Conservation (phyloP, 2,329 filamentous ascomycete genomes). For the Cladosporium cucumerinum region DNA sequence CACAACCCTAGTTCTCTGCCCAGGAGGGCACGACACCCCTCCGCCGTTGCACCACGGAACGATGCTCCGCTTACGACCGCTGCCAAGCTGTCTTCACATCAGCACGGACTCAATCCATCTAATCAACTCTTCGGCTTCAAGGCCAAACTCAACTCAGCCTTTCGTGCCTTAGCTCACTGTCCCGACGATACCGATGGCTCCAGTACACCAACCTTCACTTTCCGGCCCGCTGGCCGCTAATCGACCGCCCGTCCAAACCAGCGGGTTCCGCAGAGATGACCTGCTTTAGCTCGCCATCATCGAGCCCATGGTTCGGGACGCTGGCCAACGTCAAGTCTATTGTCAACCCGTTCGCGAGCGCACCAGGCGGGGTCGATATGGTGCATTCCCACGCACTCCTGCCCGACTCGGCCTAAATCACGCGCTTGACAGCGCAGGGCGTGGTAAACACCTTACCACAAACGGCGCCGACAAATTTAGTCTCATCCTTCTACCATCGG, state of each 20-base stretch:
- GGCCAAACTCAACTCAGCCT: background rate
- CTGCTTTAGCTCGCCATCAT: conserved; percentile 2
- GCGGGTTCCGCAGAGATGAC: conserved; percentile 6
- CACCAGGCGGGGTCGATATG: background rate
- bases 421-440: background rate
- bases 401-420: background rate
- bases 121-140: background rate
- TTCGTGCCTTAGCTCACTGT: background rate
- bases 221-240: background rate
- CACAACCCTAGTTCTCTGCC: background rate
- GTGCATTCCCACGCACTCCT: background rate
- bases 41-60: background rate
- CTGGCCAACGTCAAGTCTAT: conserved; percentile 7
- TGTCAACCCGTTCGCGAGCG: background rate
- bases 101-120: conserved; percentile 5
- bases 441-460: background rate
- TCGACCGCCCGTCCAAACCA: background rate
- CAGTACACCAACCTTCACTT: background rate
- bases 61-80: background rate
- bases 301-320: conserved; percentile 2
- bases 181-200: conserved; percentile 1
- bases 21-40: background rate
- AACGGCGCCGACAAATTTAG: background rate
- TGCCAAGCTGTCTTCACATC: conserved; percentile 14
- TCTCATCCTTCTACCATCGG: background rate